phyloP scores from a whole-genome alignment of 768 basidiomycete genomes.

The Kwoniella sp. region DNA sequence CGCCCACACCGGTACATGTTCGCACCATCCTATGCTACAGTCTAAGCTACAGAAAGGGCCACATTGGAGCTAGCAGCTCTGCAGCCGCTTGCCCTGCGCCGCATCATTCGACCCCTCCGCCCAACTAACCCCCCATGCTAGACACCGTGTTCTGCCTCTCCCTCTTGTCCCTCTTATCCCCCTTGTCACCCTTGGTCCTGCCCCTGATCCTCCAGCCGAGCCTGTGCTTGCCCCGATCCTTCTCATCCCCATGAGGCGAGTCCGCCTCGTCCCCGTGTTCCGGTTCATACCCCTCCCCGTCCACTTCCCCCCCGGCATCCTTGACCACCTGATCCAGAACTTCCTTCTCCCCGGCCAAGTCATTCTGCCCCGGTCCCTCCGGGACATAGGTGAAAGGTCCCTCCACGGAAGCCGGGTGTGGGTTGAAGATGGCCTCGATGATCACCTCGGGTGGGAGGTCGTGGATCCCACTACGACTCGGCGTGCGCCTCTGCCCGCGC shows the following conservation, averaged over 20 bases:
- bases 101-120: no score
- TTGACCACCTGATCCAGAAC: constrained; percentile 10
- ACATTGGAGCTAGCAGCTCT: no score
- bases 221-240: constrained; percentile 1
- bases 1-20: no score
- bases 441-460: constrained; percentile 30
- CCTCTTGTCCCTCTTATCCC: constrained; percentile 5
- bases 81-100: no score
- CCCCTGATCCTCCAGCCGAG: constrained; percentile 10
- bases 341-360: constrained; percentile 7
- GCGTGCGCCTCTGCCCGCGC: background rate
- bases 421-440: constrained; percentile 43
- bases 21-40: no score
- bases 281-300: background rate
- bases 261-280: background rate
- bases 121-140: no score
- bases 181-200: constrained; percentile 2
- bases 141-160: constrained; percentile 2
- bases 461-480: constrained; percentile 4
- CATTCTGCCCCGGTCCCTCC: constrained; percentile 1
- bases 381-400: constrained; percentile 37
- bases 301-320: background rate
- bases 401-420: constrained; percentile 22
- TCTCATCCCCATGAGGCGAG: background rate
- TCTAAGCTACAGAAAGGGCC: no score